Evolutionary conservation across 2,329 filamentous ascomycete species (phyloP).

Genomic region (Beauveria medogensis): DNA sequence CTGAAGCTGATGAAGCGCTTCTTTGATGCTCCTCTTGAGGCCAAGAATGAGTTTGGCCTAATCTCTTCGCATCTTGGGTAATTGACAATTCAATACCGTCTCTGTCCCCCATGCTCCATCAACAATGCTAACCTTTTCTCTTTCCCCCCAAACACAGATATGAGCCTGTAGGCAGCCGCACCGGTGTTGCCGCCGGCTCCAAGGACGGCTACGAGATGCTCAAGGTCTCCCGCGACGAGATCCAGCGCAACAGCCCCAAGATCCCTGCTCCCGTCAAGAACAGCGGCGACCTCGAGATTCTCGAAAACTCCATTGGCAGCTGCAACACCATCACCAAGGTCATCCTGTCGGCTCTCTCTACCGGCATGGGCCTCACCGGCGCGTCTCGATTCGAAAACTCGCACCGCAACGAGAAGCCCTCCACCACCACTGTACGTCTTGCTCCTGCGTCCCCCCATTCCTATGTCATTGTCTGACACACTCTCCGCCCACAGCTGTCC

Average conservation of each 20-base stretch:
- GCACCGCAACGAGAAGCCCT: slow-evolving; percentile 42
- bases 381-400: slow-evolving; percentile 40
- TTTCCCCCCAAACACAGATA: slow-evolving; percentile 26
- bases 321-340: slow-evolving; percentile 43
- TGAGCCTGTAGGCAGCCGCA: slow-evolving; percentile 40
- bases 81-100: too few species aligned
- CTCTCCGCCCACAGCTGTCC: slow-evolving; percentile 24
- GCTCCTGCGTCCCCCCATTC: neutral
- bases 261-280: slow-evolving; percentile 41
- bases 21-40: slow-evolving; percentile 44
- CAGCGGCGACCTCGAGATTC: slow-evolving; percentile 36
- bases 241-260: slow-evolving; percentile 37
- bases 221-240: slow-evolving; percentile 43
- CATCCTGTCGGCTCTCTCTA: slow-evolving; percentile 42
- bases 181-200: slow-evolving; percentile 37
- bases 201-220: slow-evolving; percentile 48
- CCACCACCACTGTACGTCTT: slow-evolving; percentile 31
- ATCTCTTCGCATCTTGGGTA: slow-evolving; percentile 45
- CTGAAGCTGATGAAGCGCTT: slow-evolving; percentile 48
- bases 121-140: neutral
- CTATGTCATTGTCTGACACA: neutral
- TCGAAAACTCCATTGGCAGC: slow-evolving; percentile 41
- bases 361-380: slow-evolving; percentile 36
- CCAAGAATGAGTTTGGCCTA: slow-evolving; percentile 49
- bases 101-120: neutral